Percentiles rank a stretch among this genome's conserved stretches.
These are phyloP conservation scores for Zymoseptoria pseudotritici DNA, from an alignment of 2,329 filamentous ascomycete species.

Conservation along the genomic window DNA sequence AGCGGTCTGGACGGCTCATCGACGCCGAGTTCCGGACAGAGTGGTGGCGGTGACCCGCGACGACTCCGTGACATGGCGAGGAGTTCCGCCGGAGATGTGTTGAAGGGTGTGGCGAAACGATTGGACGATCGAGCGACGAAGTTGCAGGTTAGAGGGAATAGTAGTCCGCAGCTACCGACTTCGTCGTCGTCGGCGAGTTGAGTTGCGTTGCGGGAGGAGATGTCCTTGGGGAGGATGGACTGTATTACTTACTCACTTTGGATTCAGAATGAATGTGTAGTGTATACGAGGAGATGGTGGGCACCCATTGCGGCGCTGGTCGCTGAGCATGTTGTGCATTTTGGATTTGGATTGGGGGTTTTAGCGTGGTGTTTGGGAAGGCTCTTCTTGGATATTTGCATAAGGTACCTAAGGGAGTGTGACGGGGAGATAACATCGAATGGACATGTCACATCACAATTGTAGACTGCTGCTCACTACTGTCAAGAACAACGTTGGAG, in stretches of 20 bases:
- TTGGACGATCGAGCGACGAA: conserved; percentile 14
- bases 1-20: background rate
- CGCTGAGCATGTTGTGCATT: background rate
- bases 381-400: background rate
- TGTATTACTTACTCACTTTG: background rate
- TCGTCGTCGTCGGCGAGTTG: background rate
- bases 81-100: conserved; percentile 11
- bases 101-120: conserved; percentile 13
- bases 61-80: conserved; percentile 14
- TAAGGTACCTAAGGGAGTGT: background rate
- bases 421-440: background rate
- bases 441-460: background rate
- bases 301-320: background rate
- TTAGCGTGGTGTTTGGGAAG: background rate
- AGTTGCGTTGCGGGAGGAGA: background rate
- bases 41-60: conserved; percentile 8
- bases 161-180: background rate
- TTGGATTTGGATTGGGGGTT: background rate
- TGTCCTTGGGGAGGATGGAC: background rate
- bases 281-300: background rate
- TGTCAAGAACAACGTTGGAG: background rate
- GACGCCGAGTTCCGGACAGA: background rate
- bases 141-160: conserved; percentile 11
- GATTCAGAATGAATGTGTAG: background rate
- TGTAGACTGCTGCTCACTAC: background rate